A percentile compares a stretch with the other conserved stretches of the same genome.
phyloP scores from a whole-genome alignment of 257 asterid species.

The Solanum tarapatanum region DNA sequence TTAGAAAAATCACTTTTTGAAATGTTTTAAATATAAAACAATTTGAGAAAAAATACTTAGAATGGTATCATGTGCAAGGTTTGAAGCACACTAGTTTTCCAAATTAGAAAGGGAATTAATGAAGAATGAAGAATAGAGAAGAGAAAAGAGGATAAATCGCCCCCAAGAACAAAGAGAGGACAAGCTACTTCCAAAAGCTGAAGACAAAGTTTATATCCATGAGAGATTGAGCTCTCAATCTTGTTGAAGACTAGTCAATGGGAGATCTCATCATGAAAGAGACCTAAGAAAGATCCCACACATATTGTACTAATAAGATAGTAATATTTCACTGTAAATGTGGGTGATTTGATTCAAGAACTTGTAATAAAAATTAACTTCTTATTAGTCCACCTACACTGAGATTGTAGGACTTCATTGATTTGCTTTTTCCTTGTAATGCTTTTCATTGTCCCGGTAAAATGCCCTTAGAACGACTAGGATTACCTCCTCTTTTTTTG shows the following conservation, averaged over 20 bases:
- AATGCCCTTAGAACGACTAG: background rate
- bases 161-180: background rate
- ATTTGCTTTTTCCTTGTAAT: background rate
- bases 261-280: background rate
- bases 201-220: background rate
- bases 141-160: background rate
- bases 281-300: background rate
- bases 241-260: background rate
- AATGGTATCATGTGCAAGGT: background rate
- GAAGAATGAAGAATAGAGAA: background rate
- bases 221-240: background rate
- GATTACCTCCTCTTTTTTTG: background rate
- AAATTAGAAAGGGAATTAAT: background rate
- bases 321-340: background rate
- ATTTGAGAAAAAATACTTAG: background rate
- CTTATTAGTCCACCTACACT: background rate
- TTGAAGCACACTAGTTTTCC: background rate
- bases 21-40: too few relatives aligned
- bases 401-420: background rate
- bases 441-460: background rate
- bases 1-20: too few relatives aligned
- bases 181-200: background rate
- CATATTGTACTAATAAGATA: background rate
- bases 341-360: background rate
- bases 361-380: background rate